Base-by-base conservation (phyloP, 768 basidiomycete genomes). In the Trametes cinnabarina region DNA sequence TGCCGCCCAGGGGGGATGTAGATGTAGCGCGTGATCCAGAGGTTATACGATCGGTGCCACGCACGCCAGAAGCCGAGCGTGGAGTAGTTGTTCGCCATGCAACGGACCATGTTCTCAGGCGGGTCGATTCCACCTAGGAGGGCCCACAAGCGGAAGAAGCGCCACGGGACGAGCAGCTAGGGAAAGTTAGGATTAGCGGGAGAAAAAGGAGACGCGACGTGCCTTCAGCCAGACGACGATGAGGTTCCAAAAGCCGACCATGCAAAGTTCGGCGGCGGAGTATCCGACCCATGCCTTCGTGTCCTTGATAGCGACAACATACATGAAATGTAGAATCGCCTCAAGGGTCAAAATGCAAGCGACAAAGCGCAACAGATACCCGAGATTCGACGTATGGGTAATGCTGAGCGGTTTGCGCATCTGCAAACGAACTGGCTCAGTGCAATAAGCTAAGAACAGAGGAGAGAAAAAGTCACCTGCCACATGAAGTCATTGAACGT, bases 81-180 rank as follows among this genome's bases (percentile, higher is more conserved):
- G 0, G 95, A 97, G 69, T 98, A 98, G 71, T 98, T 98, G 71
- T 98, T 99, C 20, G 86, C 90, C 86, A 98, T 89, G 68, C 97
- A 98, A n/a, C 97, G 83, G 12, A 99, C 82, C 97, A 98, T 97
- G 72, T 99, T 99, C 72, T 99, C 97, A 0, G 96, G 97, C 0
- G 94, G 90, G 65, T 97, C 92, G 32, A 98, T 81, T 0, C 91
- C 92, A 65, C 94, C 92, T 6, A 83, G 70, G 20, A 98, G 76
- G 2, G 95, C 88, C 94, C 95, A 98, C 19, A 97, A 74, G 2
- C 95, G 89, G 77, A 98, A 98, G 77, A 97, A 97, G 11, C 96
- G 82, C 96, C 96, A 98, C 0, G 94, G 91, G 20, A 98, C 82
- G 40, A 98, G 77, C 20, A 98, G 83, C 95, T 98, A 65, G 43